Evolutionary conservation across 2,329 filamentous ascomycete genomes (phyloP), one percentile per base, ranked within the genome.

Genomic region (Diaporthe vaccinii): DNA sequence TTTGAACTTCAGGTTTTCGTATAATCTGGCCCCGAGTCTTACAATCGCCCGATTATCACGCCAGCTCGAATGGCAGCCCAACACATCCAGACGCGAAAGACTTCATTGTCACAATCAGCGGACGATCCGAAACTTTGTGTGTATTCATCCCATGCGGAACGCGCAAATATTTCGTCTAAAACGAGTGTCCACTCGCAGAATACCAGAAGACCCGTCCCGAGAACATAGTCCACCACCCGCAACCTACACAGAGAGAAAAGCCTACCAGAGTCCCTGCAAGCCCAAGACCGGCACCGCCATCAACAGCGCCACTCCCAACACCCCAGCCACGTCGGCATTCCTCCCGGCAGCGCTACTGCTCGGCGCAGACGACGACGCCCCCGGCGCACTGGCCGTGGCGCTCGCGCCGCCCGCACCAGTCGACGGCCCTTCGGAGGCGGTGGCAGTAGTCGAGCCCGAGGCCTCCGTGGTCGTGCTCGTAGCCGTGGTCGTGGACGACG

Each of bases 311-410:
- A 31, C 2, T 7, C 65, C 34, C 22, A 69, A 15, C 34, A 69
- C 15, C n/a, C 65, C 49, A 4, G 31, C 46, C 65, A 69, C 46
- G 36, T 55, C 65, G 49, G 34, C 65, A 22, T 31, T 55, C 49
- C 34, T 55, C 14, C 22, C 65, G 3, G 34, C 31, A 17, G 15
- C 49, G n/a, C 65, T 69, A 4, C 34, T 53, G 22, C 31, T 39
- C 34, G 65, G 65, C 49, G 65, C 65, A 39, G 65, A 69, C 14
- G 49, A 41, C 34, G 49, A 28, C 10, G 65, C 46, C 15, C 22
- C 65, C 8, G 65, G 49, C 34, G 65, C 65, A 10, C 49, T 53
- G 49, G 65, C 65, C 65, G 65, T 51, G 44, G 62, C 62, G 62
- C 62, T 36, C 44, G 10, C 44, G 44, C 62, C 28, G 7, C 10